phyloP scores from a whole-genome alignment of 2,329 filamentous ascomycete species.

The Lojkania enalia region DNA sequence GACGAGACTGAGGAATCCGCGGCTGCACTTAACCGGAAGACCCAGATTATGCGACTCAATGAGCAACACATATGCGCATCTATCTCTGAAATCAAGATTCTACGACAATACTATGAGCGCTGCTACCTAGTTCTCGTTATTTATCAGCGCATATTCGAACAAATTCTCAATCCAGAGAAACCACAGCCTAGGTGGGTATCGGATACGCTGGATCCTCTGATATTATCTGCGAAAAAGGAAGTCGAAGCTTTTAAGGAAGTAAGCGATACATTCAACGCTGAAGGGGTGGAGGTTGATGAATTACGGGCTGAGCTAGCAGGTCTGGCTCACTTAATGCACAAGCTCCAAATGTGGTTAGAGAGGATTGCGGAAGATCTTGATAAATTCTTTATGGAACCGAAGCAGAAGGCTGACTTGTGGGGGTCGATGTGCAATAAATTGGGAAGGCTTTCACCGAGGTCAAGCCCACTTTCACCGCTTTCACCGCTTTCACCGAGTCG shows the following conservation, averaged over 20 bases:
- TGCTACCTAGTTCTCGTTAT: not conserved
- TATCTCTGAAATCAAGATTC: not conserved
- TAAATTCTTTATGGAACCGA: not conserved
- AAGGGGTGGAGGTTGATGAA: not conserved
- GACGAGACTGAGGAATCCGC: not conserved
- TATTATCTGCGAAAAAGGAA: not conserved
- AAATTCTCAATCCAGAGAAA: not conserved
- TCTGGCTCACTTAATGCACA: not conserved
- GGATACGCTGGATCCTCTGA: not conserved
- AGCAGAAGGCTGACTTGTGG: not conserved
- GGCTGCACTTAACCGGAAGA: not conserved
- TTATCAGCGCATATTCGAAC: not conserved
- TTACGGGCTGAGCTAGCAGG: not conserved
- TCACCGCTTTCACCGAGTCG: no score
- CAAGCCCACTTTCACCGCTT: no score
- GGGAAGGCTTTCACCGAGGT: no score
- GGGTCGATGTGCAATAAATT: no score
- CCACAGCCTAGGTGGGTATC: not conserved
- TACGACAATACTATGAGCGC: not conserved
- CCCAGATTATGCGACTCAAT: not conserved
- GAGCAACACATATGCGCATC: not conserved
- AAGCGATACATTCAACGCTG: not conserved
- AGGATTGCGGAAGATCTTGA: no score
- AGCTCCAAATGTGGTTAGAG: not conserved
- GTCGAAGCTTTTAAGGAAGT: not conserved